phyloP scores from a whole-genome alignment of 1,284 basidiomycete species.

The Apiotrichum mycotoxinovorans region DNA sequence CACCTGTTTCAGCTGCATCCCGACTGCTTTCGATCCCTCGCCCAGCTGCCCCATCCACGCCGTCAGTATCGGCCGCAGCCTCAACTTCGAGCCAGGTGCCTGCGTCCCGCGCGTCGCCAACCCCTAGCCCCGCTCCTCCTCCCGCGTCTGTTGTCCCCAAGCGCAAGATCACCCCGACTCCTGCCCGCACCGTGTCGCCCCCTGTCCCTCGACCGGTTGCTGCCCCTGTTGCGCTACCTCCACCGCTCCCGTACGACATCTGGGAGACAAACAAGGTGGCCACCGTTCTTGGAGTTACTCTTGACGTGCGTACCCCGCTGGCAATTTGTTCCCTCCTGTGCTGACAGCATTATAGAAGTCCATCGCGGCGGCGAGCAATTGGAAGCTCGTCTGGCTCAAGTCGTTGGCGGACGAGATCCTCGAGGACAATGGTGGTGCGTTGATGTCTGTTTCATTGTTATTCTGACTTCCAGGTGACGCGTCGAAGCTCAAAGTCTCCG shows the following conservation, averaged over 20 bases:
- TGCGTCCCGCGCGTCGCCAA: background rate
- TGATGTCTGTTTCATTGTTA: background rate
- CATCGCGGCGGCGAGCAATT: conserved; percentile 65
- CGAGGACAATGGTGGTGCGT: conserved; percentile 62
- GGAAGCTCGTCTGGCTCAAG: conserved; percentile 80
- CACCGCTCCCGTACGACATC: conserved; percentile 54
- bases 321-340: conserved; percentile 19
- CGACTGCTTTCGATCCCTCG: conserved; percentile 4
- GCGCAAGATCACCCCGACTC: background rate
- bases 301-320: conserved; percentile 75
- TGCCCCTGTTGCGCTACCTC: background rate
- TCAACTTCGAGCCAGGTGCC: conserved; percentile 15
- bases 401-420: conserved; percentile 66
- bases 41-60: conserved; percentile 32
- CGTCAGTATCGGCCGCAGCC: conserved; percentile 41
- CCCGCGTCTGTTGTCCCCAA: background rate
- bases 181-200: background rate
- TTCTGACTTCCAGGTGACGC: conserved; percentile 9
- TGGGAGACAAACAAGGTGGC: conserved; percentile 75
- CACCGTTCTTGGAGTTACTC: conserved; percentile 69
- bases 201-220: conserved; percentile 4
- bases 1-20: conserved; percentile 7
- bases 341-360: conserved; percentile 56
- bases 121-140: background rate
- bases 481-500: conserved; percentile 36